These are phyloP conservation scores for Quercus tomentella DNA, from an alignment of 331 rosid genomes.

Conservation along the genomic window DNA sequence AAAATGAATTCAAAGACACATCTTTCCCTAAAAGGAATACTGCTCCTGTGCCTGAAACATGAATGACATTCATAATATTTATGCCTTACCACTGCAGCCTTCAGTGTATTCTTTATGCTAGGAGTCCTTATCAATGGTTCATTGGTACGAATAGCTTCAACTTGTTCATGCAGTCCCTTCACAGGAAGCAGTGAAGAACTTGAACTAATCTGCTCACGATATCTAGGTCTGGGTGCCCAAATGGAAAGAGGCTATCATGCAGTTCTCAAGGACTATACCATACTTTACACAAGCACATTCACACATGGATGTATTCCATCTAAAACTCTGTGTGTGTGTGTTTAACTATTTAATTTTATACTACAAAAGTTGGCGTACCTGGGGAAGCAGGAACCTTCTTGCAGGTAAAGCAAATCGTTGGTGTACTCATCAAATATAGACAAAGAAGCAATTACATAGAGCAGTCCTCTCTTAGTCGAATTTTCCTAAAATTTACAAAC, in stretches of 20 bases:
- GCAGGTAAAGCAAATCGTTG: constrained; percentile 22
- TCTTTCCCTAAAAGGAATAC: no score
- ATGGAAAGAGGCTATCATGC: neutral
- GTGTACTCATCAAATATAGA: constrained; percentile 21
- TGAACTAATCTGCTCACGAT: neutral
- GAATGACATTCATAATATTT: no score
- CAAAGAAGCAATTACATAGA: constrained; percentile 21
- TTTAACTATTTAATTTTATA: no score
- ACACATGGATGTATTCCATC: no score
- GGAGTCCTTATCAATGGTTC: constrained; percentile 1
- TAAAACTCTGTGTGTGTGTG: no score
- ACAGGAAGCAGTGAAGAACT: constrained; percentile 6
- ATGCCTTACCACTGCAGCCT: constrained; percentile 10
- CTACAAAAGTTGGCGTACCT: neutral
- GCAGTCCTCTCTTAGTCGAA: constrained; percentile 11
- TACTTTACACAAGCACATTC: neutral
- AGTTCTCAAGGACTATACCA: neutral
- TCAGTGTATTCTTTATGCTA: neutral
- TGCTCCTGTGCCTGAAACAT: no score
- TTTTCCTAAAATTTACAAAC: constrained; percentile 3
- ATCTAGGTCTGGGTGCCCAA: constrained; percentile 14
- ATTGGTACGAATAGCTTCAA: neutral
- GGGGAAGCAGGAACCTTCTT: constrained; percentile 25
- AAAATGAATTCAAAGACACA: no score
- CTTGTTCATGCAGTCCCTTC: neutral